Percentiles rank a stretch among this genome's conserved stretches.
These are phyloP conservation scores for Apiospora aurea DNA, from an alignment of 2,329 filamentous ascomycete species.

Conservation along the genomic window DNA sequence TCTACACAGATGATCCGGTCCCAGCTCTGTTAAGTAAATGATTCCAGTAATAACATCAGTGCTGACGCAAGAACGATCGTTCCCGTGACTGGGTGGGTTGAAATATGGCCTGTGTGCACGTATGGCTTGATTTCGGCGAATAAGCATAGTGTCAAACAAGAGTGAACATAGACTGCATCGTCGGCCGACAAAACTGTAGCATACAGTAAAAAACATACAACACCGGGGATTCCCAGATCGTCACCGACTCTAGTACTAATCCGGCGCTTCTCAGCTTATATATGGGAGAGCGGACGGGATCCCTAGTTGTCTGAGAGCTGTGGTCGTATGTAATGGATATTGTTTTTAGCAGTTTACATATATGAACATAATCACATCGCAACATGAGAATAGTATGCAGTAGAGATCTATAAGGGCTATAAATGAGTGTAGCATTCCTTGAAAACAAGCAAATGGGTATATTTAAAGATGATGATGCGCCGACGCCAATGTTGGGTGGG, in stretches of 20 bases:
- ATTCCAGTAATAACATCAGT: too few relatives aligned
- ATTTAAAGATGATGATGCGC: background rate
- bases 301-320: conserved; percentile 14
- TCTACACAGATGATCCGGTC: background rate
- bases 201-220: conserved; percentile 6
- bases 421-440: background rate
- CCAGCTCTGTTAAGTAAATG: too few relatives aligned
- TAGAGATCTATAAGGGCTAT: too few relatives aligned
- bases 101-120: too few relatives aligned
- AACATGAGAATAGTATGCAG: background rate
- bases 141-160: background rate
- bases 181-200: background rate
- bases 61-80: too few relatives aligned
- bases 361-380: background rate
- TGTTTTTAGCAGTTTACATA: background rate
- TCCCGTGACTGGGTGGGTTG: too few relatives aligned
- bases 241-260: conserved; percentile 22
- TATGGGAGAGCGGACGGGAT: conserved; percentile 21
- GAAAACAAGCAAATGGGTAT: conserved; percentile 19
- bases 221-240: conserved; percentile 20
- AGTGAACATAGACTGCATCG: background rate
- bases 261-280: conserved; percentile 21
- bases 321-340: conserved; percentile 20
- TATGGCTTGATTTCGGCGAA: too few relatives aligned
- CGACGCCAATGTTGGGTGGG: background rate